Percentiles rank a stretch among this genome's conserved stretches.
Conservation (phyloP, 2,329 filamentous ascomycete species). For the Talaromyces sp. region DNA sequence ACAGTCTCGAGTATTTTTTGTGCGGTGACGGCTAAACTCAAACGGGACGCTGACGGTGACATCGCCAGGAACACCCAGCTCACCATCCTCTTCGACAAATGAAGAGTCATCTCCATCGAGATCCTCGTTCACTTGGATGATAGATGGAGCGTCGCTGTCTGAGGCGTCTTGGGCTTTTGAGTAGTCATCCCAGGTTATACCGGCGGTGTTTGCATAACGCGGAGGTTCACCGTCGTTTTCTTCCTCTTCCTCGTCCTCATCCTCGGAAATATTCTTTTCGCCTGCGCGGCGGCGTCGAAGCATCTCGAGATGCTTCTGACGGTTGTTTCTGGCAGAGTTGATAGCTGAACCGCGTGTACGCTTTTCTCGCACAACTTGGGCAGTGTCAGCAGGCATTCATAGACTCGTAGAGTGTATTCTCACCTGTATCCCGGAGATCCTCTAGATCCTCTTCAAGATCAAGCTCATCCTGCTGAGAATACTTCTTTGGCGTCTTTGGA, state of each 20-base stretch:
- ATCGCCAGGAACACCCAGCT: conserved; percentile 52
- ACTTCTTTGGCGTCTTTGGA: conserved; percentile 6
- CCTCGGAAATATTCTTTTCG: conserved; percentile 24
- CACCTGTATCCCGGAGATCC: conserved; percentile 45
- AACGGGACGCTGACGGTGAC: conserved; percentile 57
- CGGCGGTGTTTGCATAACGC: conserved; percentile 21
- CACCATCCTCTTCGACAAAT: conserved; percentile 64
- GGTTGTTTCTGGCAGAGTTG: conserved; percentile 38
- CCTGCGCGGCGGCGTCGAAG: conserved; percentile 44
- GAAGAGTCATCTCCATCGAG: conserved; percentile 58
- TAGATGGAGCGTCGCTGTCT: conserved; percentile 24
- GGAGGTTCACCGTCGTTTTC: conserved; percentile 21
- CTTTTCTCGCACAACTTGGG: conserved; percentile 34
- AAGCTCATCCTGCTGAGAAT: conserved; percentile 32
- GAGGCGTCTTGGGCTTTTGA: conserved; percentile 10
- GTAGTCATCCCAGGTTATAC: conserved; percentile 51
- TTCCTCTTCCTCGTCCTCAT: conserved; percentile 16
- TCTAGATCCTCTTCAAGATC: conserved; percentile 47
- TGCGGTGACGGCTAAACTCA: conserved; percentile 63
- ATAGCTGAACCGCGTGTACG: conserved; percentile 42
- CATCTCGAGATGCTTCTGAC: conserved; percentile 42
- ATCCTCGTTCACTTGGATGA: conserved; percentile 35
- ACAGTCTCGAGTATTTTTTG: conserved; percentile 66
- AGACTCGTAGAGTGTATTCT: background rate
- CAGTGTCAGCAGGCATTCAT: background rate